These are phyloP conservation scores for Inga leiocalycina DNA, from an alignment of 306 rosid species.

Conservation along the genomic window DNA sequence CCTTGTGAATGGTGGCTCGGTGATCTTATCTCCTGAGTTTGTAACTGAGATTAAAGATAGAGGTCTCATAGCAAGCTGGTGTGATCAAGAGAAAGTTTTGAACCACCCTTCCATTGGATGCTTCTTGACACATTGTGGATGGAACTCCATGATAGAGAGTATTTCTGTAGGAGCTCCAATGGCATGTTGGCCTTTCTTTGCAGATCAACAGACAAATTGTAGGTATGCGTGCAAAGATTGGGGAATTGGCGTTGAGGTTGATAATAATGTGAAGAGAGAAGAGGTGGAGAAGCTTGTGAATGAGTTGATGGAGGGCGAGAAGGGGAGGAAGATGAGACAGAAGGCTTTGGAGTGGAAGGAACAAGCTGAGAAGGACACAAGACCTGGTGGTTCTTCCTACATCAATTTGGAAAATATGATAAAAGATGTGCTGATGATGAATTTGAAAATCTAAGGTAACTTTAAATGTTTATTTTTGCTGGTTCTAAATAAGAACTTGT, in stretches of 20 bases:
- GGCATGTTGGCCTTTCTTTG: conserved; percentile 36
- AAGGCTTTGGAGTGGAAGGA: background rate
- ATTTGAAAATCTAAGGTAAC: background rate
- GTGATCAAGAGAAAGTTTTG: conserved; percentile 33
- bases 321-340: background rate
- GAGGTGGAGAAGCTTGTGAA: conserved; percentile 23
- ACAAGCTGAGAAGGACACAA: background rate
- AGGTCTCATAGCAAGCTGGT: conserved; percentile 8
- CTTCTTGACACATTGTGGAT: conserved; percentile 19
- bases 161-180: conserved; percentile 21
- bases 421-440: background rate
- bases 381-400: background rate
- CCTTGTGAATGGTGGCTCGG: background rate
- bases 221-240: background rate
- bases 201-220: conserved; percentile 18
- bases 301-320: conserved; percentile 3
- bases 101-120: conserved; percentile 28
- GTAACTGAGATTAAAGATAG: background rate
- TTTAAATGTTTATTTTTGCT: background rate
- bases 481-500: background rate
- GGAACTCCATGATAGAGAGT: conserved; percentile 27
- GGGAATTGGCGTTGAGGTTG: background rate
- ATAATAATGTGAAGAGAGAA: conserved; percentile 18
- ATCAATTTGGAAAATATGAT: background rate
- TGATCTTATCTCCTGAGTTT: background rate